Percentiles rank a stretch among this genome's conserved stretches.
phyloP scores from a whole-genome alignment of 208 protist species.

The Angomonas deanei region DNA sequence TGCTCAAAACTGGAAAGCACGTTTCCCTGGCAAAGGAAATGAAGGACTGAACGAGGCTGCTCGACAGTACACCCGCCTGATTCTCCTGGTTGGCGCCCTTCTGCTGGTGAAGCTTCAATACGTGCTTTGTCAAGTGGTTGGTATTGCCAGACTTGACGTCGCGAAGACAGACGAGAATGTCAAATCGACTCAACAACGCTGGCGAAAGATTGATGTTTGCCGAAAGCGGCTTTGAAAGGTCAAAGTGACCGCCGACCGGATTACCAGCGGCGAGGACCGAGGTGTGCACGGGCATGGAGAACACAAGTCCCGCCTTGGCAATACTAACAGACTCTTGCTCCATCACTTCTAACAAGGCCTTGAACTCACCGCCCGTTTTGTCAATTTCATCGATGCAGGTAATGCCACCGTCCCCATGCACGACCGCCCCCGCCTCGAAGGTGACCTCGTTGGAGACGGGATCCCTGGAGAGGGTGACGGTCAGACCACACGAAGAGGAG shows the following conservation, averaged over 20 bases:
- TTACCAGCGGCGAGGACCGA: constrained; percentile 98
- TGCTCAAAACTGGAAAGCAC: constrained; percentile 57
- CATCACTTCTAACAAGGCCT: constrained; percentile 99
- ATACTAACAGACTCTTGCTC: constrained; percentile 99
- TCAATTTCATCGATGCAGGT: constrained; percentile 99
- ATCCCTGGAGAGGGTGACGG: constrained; percentile 95
- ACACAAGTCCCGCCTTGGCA: constrained; percentile 97
- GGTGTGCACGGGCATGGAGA: constrained; percentile 95
- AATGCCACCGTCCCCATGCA: constrained; percentile 96
- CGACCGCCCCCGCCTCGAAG: constrained; percentile 97
- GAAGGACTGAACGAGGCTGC: constrained; percentile 61
- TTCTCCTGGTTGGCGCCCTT: neutral
- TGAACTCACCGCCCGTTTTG: constrained; percentile 95
- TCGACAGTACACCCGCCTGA: constrained; percentile 25
- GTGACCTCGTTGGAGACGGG: constrained; percentile 84
- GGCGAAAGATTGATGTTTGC: constrained; percentile 95
- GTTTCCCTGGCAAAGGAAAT: constrained; percentile 56
- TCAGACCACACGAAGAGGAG: constrained; percentile 96
- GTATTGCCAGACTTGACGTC: constrained; percentile 23
- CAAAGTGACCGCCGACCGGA: constrained; percentile 93
- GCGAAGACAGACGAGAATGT: constrained; percentile 95
- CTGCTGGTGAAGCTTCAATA: constrained; percentile 83
- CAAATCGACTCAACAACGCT: constrained; percentile 97
- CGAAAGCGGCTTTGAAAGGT: constrained; percentile 90
- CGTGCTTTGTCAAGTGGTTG: constrained; percentile 90